Conservation (phyloP, 164 flowering plant species). For the Nymphaea colorata region DNA sequence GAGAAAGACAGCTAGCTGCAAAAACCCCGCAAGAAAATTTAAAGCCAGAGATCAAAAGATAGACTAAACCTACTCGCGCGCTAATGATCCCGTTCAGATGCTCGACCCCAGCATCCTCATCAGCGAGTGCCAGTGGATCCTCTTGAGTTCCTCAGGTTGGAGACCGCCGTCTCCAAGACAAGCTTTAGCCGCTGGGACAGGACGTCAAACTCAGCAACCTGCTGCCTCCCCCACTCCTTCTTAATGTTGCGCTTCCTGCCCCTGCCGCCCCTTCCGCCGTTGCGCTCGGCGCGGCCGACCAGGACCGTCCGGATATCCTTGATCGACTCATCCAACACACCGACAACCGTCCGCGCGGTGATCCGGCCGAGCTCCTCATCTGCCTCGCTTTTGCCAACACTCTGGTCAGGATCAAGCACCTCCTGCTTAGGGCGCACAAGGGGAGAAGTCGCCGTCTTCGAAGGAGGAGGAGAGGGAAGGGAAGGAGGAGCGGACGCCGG, state of each 20-base stretch:
- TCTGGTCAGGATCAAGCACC: neutral
- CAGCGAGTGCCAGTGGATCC: neutral
- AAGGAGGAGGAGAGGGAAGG: neutral
- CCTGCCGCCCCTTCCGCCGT: constrained; percentile 2
- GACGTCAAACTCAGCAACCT: constrained; percentile 40
- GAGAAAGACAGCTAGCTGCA: neutral
- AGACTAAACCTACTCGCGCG: neutral
- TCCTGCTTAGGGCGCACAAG: neutral
- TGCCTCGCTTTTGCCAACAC: neutral
- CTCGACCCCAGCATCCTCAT: neutral
- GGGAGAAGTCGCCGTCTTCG: neutral
- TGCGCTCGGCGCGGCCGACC: constrained; percentile 3
- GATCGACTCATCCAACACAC: constrained; percentile 7
- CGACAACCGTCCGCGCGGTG: constrained; percentile 9
- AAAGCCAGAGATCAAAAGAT: neutral
- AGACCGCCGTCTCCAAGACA: constrained; percentile 31
- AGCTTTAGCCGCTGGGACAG: constrained; percentile 43
- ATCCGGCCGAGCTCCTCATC: constrained; percentile 18
- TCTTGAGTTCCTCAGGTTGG: neutral
- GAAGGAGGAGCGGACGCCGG: neutral
- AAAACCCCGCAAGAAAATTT: too few species aligned
- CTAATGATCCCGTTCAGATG: neutral
- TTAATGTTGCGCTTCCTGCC: constrained; percentile 8
- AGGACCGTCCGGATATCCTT: constrained; percentile 18
- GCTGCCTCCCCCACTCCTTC: constrained; percentile 35